These are phyloP conservation scores for Neopestalotiopsis sp. DNA, from an alignment of 2,329 filamentous ascomycete species.

Conservation along the genomic window DNA sequence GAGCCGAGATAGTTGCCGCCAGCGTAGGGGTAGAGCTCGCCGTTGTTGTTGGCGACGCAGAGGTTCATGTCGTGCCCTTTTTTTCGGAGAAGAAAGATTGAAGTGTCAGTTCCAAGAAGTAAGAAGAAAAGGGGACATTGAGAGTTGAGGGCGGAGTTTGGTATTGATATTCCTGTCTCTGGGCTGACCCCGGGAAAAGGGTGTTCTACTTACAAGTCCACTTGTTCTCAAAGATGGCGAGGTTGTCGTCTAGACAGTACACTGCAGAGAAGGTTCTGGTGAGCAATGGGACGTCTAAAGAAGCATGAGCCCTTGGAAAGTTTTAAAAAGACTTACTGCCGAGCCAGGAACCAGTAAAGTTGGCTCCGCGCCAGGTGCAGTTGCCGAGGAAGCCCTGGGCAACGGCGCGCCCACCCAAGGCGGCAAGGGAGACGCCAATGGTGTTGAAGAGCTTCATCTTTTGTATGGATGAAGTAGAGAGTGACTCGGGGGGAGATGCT, in stretches of 20 bases:
- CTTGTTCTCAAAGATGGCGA: slow-evolving; percentile 41
- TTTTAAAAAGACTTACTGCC: slow-evolving; percentile 26
- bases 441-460: slow-evolving; percentile 19
- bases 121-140: too few relatives aligned
- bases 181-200: not conserved
- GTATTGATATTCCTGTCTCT: not conserved
- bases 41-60: slow-evolving; percentile 36
- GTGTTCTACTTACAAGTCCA: slow-evolving; percentile 42
- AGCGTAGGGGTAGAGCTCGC: slow-evolving; percentile 30
- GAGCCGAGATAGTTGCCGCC: slow-evolving; percentile 36
- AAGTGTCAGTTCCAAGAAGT: slow-evolving; percentile 13
- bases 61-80: slow-evolving; percentile 43
- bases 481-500: not conserved
- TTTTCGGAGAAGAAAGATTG: not conserved
- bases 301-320: not conserved
- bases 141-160: not conserved
- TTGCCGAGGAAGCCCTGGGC: slow-evolving; percentile 39
- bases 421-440: slow-evolving; percentile 22
- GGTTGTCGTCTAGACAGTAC: slow-evolving; percentile 46
- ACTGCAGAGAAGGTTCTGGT: slow-evolving; percentile 20
- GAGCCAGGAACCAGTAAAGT: slow-evolving; percentile 38
- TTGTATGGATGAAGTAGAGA: not conserved
- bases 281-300: not conserved
- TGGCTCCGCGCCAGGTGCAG: slow-evolving; percentile 43
- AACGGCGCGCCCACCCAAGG: slow-evolving; percentile 34